Base-by-base conservation (phyloP, 2,329 filamentous ascomycete genomes). In the Phialophora tarda region DNA sequence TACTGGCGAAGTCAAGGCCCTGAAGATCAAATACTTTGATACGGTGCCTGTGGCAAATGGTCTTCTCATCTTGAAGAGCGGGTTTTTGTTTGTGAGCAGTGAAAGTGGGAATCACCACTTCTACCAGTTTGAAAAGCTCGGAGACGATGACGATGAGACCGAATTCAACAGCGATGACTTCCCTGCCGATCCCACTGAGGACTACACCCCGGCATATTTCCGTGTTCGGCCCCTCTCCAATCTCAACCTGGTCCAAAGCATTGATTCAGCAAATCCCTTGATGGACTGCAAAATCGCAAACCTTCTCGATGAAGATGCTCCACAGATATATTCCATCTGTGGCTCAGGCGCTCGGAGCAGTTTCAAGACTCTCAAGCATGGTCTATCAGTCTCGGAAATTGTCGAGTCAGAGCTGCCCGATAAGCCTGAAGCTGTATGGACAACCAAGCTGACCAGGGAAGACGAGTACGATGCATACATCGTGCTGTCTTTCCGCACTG, bases 21-120 rank as follows among this genome's bases (percentile, higher is more conserved):
- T 99, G 65, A 95, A 92, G 77, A 91, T 99, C 79, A 97, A 97
- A 77, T 99, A 98, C 78, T 99, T 98, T 73, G 95, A 99, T 74
- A 99, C 95, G 0, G 91, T 97, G 3, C 94, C 96, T 0, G 84
- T 96, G 44, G 92, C 93, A 0, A 89, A 91, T 0, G 96, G 87
- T 75, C 85, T 99, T 53, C 92, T 93, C 77, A 97, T 99, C 71
- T 80, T 99, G 71, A 97, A 97, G 80, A 97, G 93, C 71, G 96
- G 95, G 30, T 99, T 97, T 75, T 85, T 99, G 11, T 99, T 95
- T 74, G 90, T 94, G 61, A 92, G 93, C 7, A 92, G 91, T 74
- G 94, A 99, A 78, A 93, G 91, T 70, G 95, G 96, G 32, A 95
- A 97, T 76, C 91, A 96, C 76, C 88, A 93, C 67, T 93, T 99